Evolutionary conservation across 1,284 basidiomycete genomes (phyloP).

Genomic region (Tilletiaria anomala): DNA sequence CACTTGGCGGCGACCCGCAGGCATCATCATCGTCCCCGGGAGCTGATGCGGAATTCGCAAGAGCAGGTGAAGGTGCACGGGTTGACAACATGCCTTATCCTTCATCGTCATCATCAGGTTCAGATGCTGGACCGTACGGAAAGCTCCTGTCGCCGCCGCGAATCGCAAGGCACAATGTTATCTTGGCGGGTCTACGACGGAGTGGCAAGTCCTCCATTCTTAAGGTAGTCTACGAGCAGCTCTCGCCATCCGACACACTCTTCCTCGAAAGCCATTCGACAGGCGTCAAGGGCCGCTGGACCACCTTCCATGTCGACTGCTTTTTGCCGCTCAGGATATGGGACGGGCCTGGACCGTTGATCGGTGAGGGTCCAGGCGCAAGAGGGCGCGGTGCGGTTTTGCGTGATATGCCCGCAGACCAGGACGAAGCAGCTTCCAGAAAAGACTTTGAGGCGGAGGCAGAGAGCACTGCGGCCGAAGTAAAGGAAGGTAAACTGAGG

Average conservation of each 20-base stretch:
- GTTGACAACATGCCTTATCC: no score
- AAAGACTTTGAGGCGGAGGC: background rate
- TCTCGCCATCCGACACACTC: conserved; percentile 72
- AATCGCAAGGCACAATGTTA: background rate
- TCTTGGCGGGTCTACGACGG: conserved; percentile 39
- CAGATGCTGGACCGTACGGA: no score
- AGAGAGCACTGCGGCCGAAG: background rate
- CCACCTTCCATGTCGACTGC: conserved; percentile 48
- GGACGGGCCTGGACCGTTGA: conserved; percentile 63
- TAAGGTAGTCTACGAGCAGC: conserved; percentile 74
- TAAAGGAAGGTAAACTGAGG: conserved; percentile 6
- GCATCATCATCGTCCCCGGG: no score
- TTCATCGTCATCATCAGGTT: no score
- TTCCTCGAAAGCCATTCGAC: conserved; percentile 53
- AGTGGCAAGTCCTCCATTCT: conserved; percentile 86
- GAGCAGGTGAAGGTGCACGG: no score
- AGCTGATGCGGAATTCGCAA: no score
- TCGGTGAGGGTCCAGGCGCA: background rate
- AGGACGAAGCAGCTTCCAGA: no score
- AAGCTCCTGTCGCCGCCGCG: no score
- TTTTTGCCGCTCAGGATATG: conserved; percentile 85
- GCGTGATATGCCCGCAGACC: no score
- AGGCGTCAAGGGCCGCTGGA: conserved; percentile 25
- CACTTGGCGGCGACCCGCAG: no score
- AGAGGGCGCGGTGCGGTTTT: no score